Base-by-base conservation (phyloP, 2,329 filamentous ascomycete species). In the Penicillium psychrosexuale region DNA sequence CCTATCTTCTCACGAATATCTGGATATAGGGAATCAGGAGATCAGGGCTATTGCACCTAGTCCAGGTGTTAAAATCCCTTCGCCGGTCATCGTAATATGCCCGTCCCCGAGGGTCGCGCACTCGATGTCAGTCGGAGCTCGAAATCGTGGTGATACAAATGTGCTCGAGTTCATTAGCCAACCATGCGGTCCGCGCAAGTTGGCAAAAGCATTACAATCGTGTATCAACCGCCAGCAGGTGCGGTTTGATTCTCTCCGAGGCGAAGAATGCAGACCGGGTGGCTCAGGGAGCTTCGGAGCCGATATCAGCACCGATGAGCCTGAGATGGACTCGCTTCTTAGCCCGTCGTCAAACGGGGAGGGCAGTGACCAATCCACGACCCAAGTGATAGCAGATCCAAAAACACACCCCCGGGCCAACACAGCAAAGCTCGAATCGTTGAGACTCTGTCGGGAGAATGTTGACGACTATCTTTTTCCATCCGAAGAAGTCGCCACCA, bases 121-220 rank as follows among this genome's bases (percentile, higher is more conserved):
- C 39, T 49, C 52, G 13, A 58, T 65, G 56, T 63, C 55, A 19
- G 40, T 45, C 5, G 28, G 27, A 8, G 40, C 46, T 8, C 56
- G 40, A 6, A 43, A 27, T 27, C 40, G 37, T 8, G 36, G 17
- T 0, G 22, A 55, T 28, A n/a, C 42, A 17, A 30, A 43, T 2
- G 56, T 71, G n/a, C 59, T 68, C 24, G 69, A 70, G 44, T 67
- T 70, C 15, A 68, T 71, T 24, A 65, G 66, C 42, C 69, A 71
- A 27, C 69, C 69, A 5, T 69, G 65, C 40, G 69, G 68, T 8
- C 66, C 67, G 6, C 62, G 61, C 33, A 71, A 71, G 34, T 53
- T 71, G 33, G 68, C 68, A 8, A 68, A 63, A 24, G 62, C 67
- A 1, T 47, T 71, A 3, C 40, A 53, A 24, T 27, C 51, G 1